A percentile compares a stretch with the other conserved stretches of the same genome.
These are phyloP conservation scores for Phialocephala subalpina DNA, from an alignment of 2,329 filamentous ascomycete species.

Conservation along the genomic window DNA sequence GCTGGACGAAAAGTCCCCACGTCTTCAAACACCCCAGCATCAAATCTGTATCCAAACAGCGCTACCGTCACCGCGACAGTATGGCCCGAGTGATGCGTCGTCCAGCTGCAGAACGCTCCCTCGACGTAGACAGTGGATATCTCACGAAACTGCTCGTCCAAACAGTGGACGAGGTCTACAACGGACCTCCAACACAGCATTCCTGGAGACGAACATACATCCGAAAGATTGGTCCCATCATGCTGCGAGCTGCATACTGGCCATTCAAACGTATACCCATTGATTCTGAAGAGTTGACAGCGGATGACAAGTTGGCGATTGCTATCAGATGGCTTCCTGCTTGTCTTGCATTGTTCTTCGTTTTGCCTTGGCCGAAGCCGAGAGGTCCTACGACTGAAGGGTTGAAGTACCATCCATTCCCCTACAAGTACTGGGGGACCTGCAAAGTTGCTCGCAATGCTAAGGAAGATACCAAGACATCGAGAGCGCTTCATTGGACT, in stretches of 20 bases:
- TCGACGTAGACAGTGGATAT: not conserved
- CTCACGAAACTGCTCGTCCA: constrained; percentile 13
- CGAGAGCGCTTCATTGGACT: constrained; percentile 8
- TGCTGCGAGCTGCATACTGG: constrained; percentile 15
- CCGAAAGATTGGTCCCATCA: constrained; percentile 12
- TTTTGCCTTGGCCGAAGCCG: constrained; percentile 9
- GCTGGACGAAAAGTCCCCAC: constrained; percentile 10
- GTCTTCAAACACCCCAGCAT: constrained; percentile 8
- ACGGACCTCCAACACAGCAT: constrained; percentile 3
- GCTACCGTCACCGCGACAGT: constrained; percentile 8
- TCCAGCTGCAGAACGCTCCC: constrained; percentile 11
- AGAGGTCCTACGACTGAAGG: not conserved
- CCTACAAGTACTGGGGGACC: constrained; percentile 16
- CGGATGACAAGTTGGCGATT: constrained; percentile 12
- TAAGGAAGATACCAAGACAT: constrained; percentile 12
- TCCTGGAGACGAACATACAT: constrained; percentile 17
- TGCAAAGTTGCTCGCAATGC: constrained; percentile 14
- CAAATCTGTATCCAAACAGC: not conserved
- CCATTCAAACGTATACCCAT: constrained; percentile 9
- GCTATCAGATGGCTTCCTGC: constrained; percentile 16
- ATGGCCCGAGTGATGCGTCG: constrained; percentile 12
- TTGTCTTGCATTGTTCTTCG: constrained; percentile 13
- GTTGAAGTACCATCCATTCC: constrained; percentile 8
- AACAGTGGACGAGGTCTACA: constrained; percentile 14
- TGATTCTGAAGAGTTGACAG: not conserved